Percentiles rank a stretch among this genome's conserved stretches.
phyloP scores from a whole-genome alignment of 352 stramenopile genomes.

The Pythium folliculosum region DNA sequence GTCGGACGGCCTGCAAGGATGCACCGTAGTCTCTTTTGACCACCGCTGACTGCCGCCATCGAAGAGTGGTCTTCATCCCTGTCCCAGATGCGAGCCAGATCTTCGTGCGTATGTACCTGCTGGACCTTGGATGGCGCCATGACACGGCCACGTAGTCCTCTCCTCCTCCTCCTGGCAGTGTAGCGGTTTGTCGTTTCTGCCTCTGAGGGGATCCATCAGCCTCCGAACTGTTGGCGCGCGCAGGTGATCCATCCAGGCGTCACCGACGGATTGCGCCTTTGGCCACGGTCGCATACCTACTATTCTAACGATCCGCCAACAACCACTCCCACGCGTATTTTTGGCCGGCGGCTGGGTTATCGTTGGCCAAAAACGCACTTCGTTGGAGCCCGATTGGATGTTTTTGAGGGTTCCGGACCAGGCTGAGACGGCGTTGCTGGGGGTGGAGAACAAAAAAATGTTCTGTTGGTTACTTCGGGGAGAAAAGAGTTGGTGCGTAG shows the following conservation, averaged over 20 bases:
- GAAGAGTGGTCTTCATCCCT: background rate
- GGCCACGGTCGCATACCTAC: conserved; percentile 4
- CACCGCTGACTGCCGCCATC: background rate
- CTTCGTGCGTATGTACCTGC: too few relatives aligned
- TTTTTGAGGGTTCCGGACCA: conserved; percentile 10
- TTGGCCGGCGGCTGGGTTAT: background rate
- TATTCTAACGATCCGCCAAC: conserved; percentile 12
- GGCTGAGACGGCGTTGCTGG: conserved; percentile 8
- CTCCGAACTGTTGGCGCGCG: background rate
- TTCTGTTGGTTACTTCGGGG: conserved; percentile 6
- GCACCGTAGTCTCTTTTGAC: background rate
- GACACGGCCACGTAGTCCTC: background rate
- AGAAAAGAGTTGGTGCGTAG: conserved; percentile 7
- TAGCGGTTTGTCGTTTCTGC: background rate
- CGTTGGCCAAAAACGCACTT: conserved; percentile 8
- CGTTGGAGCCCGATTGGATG: background rate
- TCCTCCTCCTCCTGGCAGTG: background rate
- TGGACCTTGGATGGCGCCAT: too few relatives aligned
- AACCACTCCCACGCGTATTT: conserved; percentile 1
- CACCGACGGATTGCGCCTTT: background rate
- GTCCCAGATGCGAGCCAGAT: conserved; percentile 6
- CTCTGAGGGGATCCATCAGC: background rate
- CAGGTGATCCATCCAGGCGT: background rate
- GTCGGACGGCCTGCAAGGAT: background rate
- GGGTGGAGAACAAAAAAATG: background rate